Evolutionary conservation across 225 moss, liverwort and hornwort genomes (phyloP), one percentile per base, ranked within the genome.

Genomic region (Asterella californica): DNA sequence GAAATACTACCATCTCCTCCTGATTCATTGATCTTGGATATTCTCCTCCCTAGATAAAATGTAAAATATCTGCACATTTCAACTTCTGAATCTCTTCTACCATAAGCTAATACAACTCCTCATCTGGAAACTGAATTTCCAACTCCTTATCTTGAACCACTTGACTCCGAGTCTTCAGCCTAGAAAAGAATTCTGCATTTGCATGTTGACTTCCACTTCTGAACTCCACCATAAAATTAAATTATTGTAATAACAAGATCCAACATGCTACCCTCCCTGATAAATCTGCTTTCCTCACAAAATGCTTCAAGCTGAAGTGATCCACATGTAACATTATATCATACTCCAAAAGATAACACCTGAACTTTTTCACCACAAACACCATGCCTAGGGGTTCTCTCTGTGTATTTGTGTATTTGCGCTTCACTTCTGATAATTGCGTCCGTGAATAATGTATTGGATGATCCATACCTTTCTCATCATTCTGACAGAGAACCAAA

Each of bases 301-400:
- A 22, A n/a, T 79, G 60, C 17, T 83, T 79, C 0, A 83, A 9
- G 45, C 78, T 30, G 46, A 33, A 33, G 52, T 83, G 79, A 29
- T 83, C 74, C 0, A 42, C 22, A n/a, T 79, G 64, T 48, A 79
- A 83, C 3, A 38, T 53, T 7, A 60, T n/a, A n/a, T n/a, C n/a
- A 68, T 75, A 0, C 46, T 62, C 32, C 74, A 57, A 48, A 0
- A 79, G 50, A 21, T 83, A 83, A 10, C 79, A 66, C 0, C 53
- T 11, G 30, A 67, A 76, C 53, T 83, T 83, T 10, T 74, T 74
- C 25, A 47, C 49, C 0, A 64, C 15, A n/a, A 46, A 83, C 11
- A 79, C 49, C 42, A 55, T 6, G 10, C 70, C 78, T 17, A 32
- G 36, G 15, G 67, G 29, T 32, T 67, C 67, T 0, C 67, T 27